phyloP scores from a whole-genome alignment of 129 eudicot species.

The Centrapalus pauciflorus region DNA sequence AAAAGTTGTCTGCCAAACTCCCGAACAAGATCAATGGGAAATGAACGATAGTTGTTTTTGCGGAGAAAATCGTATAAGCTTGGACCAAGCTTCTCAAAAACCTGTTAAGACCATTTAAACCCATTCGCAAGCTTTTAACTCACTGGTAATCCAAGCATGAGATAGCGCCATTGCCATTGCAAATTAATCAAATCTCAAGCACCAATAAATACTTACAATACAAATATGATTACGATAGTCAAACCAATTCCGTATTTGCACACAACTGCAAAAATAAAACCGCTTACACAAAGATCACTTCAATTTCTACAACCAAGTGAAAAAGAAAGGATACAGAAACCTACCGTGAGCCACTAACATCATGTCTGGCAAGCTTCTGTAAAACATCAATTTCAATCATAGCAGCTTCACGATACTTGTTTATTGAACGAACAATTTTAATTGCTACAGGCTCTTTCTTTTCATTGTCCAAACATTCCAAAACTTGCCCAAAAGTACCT shows the following conservation, averaged over 20 bases:
- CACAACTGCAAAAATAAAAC: conserved; percentile 95
- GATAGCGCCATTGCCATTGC: conserved; percentile 22
- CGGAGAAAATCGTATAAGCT: conserved; percentile 97
- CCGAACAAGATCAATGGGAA: conserved; percentile 98
- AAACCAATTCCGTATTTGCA: conserved; percentile 99
- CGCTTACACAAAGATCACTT: conserved; percentile 43
- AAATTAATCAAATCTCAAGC: conserved; percentile 36
- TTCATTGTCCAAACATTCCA: conserved; percentile 86
- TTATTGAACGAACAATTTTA: conserved; percentile 77
- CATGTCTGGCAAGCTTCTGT: conserved; percentile 77
- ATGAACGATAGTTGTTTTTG: conserved; percentile 95
- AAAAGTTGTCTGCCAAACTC: conserved; percentile 98
- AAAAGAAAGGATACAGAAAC: conserved; percentile 13
- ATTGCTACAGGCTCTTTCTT: conserved; percentile 84
- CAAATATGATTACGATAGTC: conserved; percentile 99
- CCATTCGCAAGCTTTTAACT: conserved; percentile 64
- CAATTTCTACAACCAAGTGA: conserved; percentile 15
- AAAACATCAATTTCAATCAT: conserved; percentile 85
- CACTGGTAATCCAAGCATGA: conserved; percentile 48
- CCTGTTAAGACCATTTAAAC: conserved; percentile 83
- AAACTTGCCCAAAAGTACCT: conserved; percentile 91
- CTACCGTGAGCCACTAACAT: conserved; percentile 73
- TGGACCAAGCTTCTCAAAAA: conserved; percentile 98
- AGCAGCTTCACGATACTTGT: conserved; percentile 88
- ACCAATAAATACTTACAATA: conserved; percentile 81